Base-by-base conservation (phyloP, 192 early-diverging fungal species). In the Umbelopsis vinacea region DNA sequence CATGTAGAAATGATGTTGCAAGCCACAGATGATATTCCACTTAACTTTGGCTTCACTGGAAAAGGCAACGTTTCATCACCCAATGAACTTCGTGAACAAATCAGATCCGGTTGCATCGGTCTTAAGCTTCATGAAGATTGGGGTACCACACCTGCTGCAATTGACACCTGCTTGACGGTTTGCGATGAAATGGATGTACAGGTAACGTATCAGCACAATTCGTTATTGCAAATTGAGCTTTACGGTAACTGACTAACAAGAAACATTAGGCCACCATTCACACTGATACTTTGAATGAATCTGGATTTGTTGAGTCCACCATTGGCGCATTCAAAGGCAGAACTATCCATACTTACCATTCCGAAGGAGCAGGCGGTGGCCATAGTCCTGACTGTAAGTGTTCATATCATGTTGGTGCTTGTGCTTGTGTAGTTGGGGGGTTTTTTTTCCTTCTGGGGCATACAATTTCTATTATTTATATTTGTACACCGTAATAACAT, bases 231-330 rank as follows among this genome's bases (percentile, higher is more conserved):
- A 38, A 46, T 23, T 84, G 0, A 82, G 5, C 8, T 12, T 43
- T 43, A 43, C 8, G 40, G 6, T 0, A 7, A 43, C 1, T 11
- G 40, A 43, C 40, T 43, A 43, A 29, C 29, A 29, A 43, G 40
- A 12, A 43, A 43, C 40, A 43, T 43, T 43, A 94, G 81, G 88
- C 90, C 4, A 97, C 90, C 11, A 96, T 99, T 70, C 97, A 99
- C 72, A 96, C 97, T 0, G 97, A 99, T 77, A 99, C 97, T 6
- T 82, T 99, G 67, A 99, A 99, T 77, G 97, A 99, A 71, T 90
- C 95, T 19, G 97, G 97, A 60, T 99, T 97, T 81, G 96, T 99
- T 38, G 95, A 97, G 75, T 81, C 89, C 66, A 91, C 97, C 4
- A 80, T 99, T 15, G 92, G 81, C 1, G 97, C 97, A 0, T 95